A percentile compares a stretch with the other conserved stretches of the same genome.
phyloP scores from a whole-genome alignment of 1,139 yeast species.

The Protomyces arabidopsidicola region DNA sequence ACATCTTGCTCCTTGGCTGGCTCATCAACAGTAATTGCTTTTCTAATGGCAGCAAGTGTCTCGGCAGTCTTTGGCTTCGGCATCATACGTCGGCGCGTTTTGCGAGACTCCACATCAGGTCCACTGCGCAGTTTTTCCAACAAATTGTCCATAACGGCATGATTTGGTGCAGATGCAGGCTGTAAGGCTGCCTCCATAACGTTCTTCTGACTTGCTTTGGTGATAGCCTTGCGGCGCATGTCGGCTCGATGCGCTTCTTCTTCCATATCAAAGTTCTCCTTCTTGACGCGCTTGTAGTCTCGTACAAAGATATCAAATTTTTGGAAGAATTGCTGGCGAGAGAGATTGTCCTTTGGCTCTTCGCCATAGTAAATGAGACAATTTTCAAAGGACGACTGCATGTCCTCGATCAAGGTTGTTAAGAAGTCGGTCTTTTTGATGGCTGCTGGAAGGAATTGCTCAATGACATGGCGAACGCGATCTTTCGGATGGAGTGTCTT shows the following conservation, averaged over 20 bases:
- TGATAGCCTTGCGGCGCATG: slow-evolving; percentile 57
- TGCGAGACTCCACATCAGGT: slow-evolving; percentile 46
- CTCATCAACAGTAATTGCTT: slow-evolving; percentile 7
- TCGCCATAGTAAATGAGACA: slow-evolving; percentile 84
- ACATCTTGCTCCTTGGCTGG: neutral
- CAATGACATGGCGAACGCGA: slow-evolving; percentile 51
- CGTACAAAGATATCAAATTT: slow-evolving; percentile 67
- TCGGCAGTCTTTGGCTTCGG: slow-evolving; percentile 14
- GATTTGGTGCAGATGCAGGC: slow-evolving; percentile 36
- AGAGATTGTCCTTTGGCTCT: slow-evolving; percentile 55
- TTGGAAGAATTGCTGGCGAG: slow-evolving; percentile 63
- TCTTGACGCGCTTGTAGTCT: slow-evolving; percentile 71
- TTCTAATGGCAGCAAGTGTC: neutral
- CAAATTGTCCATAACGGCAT: slow-evolving; percentile 62
- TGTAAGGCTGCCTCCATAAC: slow-evolving; percentile 37
- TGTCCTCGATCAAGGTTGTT: slow-evolving; percentile 52
- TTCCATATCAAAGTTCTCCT: slow-evolving; percentile 71
- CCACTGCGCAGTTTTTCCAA: slow-evolving; percentile 69
- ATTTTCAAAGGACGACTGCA: slow-evolving; percentile 53
- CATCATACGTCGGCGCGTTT: slow-evolving; percentile 20
- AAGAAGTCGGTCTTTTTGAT: slow-evolving; percentile 55
- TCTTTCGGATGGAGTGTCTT: slow-evolving; percentile 73
- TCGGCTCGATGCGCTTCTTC: slow-evolving; percentile 59
- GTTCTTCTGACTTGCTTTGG: slow-evolving; percentile 29
- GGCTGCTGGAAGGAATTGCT: slow-evolving; percentile 57